Conservation (phyloP, 768 basidiomycete species). For the Tylopilus rubrobrunneus region DNA sequence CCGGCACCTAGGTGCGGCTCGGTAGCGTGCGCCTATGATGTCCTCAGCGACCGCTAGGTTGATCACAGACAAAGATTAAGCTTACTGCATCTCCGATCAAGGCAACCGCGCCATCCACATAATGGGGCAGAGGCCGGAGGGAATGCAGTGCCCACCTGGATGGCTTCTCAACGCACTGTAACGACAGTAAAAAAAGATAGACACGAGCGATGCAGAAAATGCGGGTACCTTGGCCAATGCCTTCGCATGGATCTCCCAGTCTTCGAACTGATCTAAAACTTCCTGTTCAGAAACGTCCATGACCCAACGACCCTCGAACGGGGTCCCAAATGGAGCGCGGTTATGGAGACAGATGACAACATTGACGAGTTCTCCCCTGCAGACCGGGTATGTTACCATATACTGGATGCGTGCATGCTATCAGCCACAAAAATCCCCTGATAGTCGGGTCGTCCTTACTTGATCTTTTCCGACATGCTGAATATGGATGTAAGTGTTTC, state of each 20-base stretch:
- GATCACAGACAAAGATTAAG: slow-evolving; percentile 4
- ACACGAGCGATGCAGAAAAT: no score
- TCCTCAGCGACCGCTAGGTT: neutral
- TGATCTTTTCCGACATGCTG: slow-evolving; percentile 24
- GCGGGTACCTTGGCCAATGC: slow-evolving; percentile 9
- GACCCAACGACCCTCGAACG: slow-evolving; percentile 30
- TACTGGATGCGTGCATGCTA: slow-evolving; percentile 27
- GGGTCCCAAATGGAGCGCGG: slow-evolving; percentile 27
- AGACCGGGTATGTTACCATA: slow-evolving; percentile 38
- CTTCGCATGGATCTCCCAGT: slow-evolving; percentile 17
- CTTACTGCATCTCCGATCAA: slow-evolving; percentile 50
- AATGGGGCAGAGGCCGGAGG: slow-evolving; percentile 38
- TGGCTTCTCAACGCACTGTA: slow-evolving; percentile 33
- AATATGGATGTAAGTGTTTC: neutral
- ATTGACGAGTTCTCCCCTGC: slow-evolving; percentile 32
- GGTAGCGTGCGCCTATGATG: slow-evolving; percentile 42
- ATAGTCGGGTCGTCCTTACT: neutral
- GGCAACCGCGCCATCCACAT: slow-evolving; percentile 37
- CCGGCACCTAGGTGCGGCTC: slow-evolving; percentile 45
- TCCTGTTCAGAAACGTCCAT: slow-evolving; percentile 30
- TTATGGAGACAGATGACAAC: slow-evolving; percentile 31
- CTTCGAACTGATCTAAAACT: slow-evolving; percentile 25
- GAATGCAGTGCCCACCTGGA: slow-evolving; percentile 43
- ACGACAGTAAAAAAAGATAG: neutral
- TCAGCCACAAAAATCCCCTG: neutral